Base-by-base conservation (phyloP, 2,329 filamentous ascomycete genomes). In the Exophiala oligosperma region DNA sequence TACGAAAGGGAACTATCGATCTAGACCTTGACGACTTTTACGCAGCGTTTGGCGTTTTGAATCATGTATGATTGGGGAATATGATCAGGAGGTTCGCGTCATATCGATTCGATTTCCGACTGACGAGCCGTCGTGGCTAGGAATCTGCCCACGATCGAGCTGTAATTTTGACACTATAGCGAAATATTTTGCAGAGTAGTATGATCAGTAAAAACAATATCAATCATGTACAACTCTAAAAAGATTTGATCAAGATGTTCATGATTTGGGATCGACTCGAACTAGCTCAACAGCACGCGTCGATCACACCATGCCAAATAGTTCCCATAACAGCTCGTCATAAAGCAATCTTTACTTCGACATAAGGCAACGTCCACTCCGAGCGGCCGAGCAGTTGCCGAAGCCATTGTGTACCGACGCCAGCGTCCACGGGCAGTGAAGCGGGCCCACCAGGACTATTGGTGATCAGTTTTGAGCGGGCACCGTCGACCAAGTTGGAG, bases 331-430 rank as follows among this genome's bases (percentile, higher is more conserved):
- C 21, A 43, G 6, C 21, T 44, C 11, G 24, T 64, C 54, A 65
- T 35, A 65, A 49, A 3, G 60, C 59, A 21, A 65, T 41, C 54
- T 92, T 87, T 29, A 97, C 84, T 73, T 96, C 92, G 74, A 99
- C 82, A 73, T 92, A 97, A 57, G 93, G 91, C 64, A 99, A 84
- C 67, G 89, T 84, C 90, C 93, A 96, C 73, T 97, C 92, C 68
- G 89, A 85, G 73, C 85, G 85, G 3, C 92, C 92, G 51, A 96
- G 74, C 51, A 96, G 74, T 68, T 86, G 92, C 66, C 92, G 83
- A 59, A 96, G 75, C 92, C 92, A 96, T 73, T 95, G 92, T 56
- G 93, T 79, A 0, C 90, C 91, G 49, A 92, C 79, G 0, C 90
- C 87, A 0, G 89, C 89, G 85, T 87, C 5, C 81, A 78, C 57